A percentile compares a stretch with the other conserved stretches of the same genome.
Evolutionary conservation across 306 rosid genomes (phyloP).

Genomic region (Citrullus amarus): DNA sequence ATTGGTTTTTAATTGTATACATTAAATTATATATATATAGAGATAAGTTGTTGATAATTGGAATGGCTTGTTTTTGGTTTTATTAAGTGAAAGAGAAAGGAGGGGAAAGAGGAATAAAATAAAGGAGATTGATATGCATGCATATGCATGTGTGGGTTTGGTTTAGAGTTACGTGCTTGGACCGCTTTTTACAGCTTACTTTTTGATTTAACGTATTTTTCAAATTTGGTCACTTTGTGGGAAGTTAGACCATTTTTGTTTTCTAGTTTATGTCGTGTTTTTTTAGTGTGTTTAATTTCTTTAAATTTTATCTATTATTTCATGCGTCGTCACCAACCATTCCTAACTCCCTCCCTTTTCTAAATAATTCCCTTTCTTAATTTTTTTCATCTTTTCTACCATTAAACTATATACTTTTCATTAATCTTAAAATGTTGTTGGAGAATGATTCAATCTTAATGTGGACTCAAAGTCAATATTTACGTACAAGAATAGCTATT

Average conservation of each 20-base stretch:
- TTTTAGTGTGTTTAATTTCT: too few species aligned
- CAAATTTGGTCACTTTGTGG: not conserved
- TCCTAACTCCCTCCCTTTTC: not conserved
- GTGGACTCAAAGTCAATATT: not conserved
- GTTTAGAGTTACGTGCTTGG: not conserved
- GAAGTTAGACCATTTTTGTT: not conserved
- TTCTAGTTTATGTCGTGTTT: not conserved
- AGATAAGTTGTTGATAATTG: not conserved
- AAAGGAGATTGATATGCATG: not conserved
- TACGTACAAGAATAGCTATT: too few species aligned
- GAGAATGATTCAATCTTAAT: not conserved
- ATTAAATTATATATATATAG: not conserved
- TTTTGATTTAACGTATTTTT: not conserved
- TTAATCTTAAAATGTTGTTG: not conserved
- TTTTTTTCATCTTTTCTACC: too few species aligned
- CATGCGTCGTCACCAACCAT: not conserved
- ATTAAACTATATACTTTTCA: too few species aligned
- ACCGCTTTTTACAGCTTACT: not conserved
- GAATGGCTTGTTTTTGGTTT: not conserved
- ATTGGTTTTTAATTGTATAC: too few species aligned
- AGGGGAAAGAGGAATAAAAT: not conserved
- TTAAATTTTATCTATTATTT: not conserved
- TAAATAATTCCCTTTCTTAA: too few species aligned
- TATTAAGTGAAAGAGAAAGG: not conserved
- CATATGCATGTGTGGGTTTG: not conserved